Evolutionary conservation across 345 rosid species (phyloP).

Genomic region (Gossypium stocksii): DNA sequence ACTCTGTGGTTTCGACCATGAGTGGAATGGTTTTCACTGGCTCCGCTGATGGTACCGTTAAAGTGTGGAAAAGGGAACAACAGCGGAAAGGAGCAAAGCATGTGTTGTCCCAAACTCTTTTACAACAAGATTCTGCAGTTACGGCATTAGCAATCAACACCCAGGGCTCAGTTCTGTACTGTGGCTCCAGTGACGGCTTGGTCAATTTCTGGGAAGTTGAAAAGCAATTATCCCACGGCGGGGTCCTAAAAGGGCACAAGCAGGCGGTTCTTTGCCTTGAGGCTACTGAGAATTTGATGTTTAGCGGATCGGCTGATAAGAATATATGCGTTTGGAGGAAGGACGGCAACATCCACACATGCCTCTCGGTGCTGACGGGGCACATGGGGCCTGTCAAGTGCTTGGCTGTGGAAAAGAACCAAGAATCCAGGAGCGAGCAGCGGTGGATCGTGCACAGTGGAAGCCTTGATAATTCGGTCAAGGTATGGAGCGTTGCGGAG

Average conservation of each 20-base stretch:
- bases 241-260: constrained; percentile 78
- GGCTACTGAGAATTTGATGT: constrained; percentile 65
- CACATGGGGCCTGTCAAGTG: constrained; percentile 92
- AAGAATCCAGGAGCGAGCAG: constrained; percentile 35
- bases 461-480: constrained; percentile 86
- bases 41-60: constrained; percentile 89
- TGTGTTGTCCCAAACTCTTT: constrained; percentile 42
- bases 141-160: constrained; percentile 64
- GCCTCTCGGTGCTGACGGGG: constrained; percentile 81
- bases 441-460: constrained; percentile 91
- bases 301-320: constrained; percentile 96
- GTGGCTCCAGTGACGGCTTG: constrained; percentile 88
- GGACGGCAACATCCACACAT: constrained; percentile 65
- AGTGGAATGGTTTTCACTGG: constrained; percentile 73
- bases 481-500: constrained; percentile 90
- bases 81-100: constrained; percentile 58
- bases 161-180: constrained; percentile 48
- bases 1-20: constrained; percentile 52
- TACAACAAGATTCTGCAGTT: constrained; percentile 87
- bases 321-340: constrained; percentile 90
- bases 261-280: constrained; percentile 81
- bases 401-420: constrained; percentile 71
- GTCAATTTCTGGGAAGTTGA: constrained; percentile 85
- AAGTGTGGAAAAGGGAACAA: constrained; percentile 72
- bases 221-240: constrained; percentile 64